These are phyloP conservation scores for Xylaria sp. DNA, from an alignment of 2,329 filamentous ascomycete species.

Conservation along the genomic window DNA sequence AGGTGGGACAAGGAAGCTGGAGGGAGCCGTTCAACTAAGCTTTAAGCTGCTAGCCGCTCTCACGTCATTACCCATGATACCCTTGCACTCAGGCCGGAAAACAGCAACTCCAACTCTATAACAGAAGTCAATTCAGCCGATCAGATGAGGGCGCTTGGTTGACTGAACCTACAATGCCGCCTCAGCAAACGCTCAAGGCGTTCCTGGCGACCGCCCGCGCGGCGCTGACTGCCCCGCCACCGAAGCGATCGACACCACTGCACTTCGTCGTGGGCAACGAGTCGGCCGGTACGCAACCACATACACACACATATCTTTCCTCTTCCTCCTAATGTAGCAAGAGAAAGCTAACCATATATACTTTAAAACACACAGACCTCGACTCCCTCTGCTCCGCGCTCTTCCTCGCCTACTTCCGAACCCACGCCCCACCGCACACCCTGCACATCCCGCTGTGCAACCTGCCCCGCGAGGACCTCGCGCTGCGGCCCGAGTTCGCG, in stretches of 20 bases:
- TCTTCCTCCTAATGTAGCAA: neutral
- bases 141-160: too few species aligned
- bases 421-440: constrained; percentile 54
- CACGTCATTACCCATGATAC: too few species aligned
- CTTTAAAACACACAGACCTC: constrained; percentile 59
- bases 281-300: constrained; percentile 56
- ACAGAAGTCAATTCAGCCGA: too few species aligned
- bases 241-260: constrained; percentile 51
- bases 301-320: neutral
- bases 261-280: constrained; percentile 70
- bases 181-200: constrained; percentile 42
- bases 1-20: too few species aligned
- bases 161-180: constrained; percentile 18
- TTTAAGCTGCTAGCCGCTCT: too few species aligned
- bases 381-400: constrained; percentile 79
- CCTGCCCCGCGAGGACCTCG: constrained; percentile 67
- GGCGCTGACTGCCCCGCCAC: constrained; percentile 48
- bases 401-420: constrained; percentile 73
- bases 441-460: constrained; percentile 76
- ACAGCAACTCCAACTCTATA: too few species aligned
- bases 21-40: too few species aligned
- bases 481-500: constrained; percentile 72
- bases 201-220: constrained; percentile 56
- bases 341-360: neutral
- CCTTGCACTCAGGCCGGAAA: too few species aligned